Evolutionary conservation across 2,329 filamentous ascomycete species (phyloP).

Genomic region (Pochonia chlamydosporia): DNA sequence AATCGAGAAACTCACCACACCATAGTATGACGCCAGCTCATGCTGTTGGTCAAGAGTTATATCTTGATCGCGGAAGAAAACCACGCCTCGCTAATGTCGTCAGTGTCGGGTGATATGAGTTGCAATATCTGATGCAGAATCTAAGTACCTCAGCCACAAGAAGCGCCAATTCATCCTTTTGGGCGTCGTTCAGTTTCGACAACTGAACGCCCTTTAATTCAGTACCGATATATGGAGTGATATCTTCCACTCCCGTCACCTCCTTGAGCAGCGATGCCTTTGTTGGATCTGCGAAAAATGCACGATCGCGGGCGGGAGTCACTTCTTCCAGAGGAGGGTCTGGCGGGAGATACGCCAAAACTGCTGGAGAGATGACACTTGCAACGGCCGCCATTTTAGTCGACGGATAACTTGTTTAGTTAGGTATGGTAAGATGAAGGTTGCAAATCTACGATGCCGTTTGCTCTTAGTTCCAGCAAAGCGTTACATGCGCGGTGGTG

Average conservation of each 20-base stretch:
- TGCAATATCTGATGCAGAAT: background rate
- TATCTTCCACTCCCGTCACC: conserved; percentile 3
- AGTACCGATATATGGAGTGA: conserved; percentile 28
- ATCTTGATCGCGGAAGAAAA: conserved; percentile 30
- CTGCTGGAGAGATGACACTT: conserved; percentile 4
- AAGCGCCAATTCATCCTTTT: conserved; percentile 36
- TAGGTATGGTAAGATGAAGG: background rate
- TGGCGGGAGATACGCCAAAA: conserved; percentile 8
- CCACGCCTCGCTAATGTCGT: conserved; percentile 23
- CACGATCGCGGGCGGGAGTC: conserved; percentile 7
- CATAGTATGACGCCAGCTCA: conserved; percentile 21
- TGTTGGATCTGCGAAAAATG: conserved; percentile 8
- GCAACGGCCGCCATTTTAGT: conserved; percentile 5
- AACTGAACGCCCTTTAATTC: conserved; percentile 36
- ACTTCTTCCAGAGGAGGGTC: conserved; percentile 8
- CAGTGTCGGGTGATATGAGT: background rate
- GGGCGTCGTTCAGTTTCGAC: conserved; percentile 29
- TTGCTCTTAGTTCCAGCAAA: too few relatives aligned
- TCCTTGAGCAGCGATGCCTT: conserved; percentile 3
- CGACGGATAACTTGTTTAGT: background rate
- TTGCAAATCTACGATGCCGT: too few relatives aligned
- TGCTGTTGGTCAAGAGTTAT: conserved; percentile 32
- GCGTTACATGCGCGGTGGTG: too few relatives aligned
- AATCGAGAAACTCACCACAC: conserved; percentile 5
- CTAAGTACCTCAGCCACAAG: conserved; percentile 28